Evolutionary conservation across 208 protist genomes (phyloP).

Genomic region (Entamoeba dispar): DNA sequence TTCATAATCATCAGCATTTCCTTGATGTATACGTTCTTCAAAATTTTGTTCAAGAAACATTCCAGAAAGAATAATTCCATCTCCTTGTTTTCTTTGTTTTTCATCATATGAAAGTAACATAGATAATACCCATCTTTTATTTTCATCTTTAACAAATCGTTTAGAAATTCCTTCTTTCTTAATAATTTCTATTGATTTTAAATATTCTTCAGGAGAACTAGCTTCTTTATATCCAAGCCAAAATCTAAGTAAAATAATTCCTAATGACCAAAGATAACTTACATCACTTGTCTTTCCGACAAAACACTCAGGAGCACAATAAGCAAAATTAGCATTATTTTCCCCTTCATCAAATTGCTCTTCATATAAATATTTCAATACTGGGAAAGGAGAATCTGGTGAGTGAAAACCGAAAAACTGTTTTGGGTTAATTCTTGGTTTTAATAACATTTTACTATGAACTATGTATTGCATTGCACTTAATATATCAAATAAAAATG

Average conservation of each 20-base stretch:
- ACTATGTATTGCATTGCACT: not conserved
- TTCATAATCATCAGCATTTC: no score
- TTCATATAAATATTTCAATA: not conserved
- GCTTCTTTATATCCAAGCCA: not conserved
- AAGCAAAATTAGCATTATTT: not conserved
- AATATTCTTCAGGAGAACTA: not conserved
- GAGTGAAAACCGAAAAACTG: not conserved
- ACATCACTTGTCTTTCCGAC: not conserved
- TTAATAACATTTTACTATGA: not conserved
- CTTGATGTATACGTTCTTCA: no score
- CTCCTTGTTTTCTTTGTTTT: no score
- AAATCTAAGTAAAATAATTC: not conserved
- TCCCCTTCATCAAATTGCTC: not conserved
- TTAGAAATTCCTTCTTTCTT: no score
- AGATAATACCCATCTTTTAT: no score
- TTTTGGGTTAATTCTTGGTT: not conserved
- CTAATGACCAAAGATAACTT: not conserved
- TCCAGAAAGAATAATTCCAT: no score
- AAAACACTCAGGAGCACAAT: not conserved
- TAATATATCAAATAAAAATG: not conserved
- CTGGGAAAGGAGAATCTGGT: not conserved
- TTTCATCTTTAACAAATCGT: no score
- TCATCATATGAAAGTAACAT: no score
- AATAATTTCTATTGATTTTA: no score
- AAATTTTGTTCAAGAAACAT: no score